Percentiles rank a stretch among this genome's conserved stretches.
These are phyloP conservation scores for Aureobasidium sp. DNA, from an alignment of 2,329 filamentous ascomycete species.

Conservation along the genomic window DNA sequence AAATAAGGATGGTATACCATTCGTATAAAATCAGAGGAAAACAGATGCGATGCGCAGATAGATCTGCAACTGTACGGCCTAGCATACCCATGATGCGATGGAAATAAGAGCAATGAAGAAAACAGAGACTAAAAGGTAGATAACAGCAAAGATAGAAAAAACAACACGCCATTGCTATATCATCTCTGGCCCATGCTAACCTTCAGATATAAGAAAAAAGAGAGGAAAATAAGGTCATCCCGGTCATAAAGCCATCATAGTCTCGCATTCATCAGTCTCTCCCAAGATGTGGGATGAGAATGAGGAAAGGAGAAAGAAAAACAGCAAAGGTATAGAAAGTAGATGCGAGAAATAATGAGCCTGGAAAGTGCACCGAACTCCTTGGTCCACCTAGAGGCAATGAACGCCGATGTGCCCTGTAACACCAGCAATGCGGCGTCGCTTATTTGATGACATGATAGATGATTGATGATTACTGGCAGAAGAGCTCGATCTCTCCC, in stretches of 20 bases:
- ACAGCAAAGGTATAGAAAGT: conserved; percentile 13
- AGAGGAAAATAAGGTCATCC: conserved; percentile 9
- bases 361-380: conserved; percentile 10
- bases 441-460: not conserved
- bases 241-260: conserved; percentile 15
- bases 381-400: not conserved
- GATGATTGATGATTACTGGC: conserved; percentile 42
- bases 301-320: conserved; percentile 3
- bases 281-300: not conserved
- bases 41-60: not conserved
- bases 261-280: not conserved
- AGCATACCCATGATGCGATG: not conserved
- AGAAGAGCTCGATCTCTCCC: conserved; percentile 86
- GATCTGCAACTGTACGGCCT: not conserved
- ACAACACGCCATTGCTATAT: conserved; percentile 14
- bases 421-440: conserved; percentile 5
- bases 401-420: not conserved
- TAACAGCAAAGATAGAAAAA: conserved; percentile 12
- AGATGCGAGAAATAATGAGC: conserved; percentile 9
- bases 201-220: conserved; percentile 7
- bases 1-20: not conserved
- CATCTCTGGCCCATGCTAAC: conserved; percentile 13
- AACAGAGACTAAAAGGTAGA: conserved; percentile 13
- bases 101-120: not conserved
- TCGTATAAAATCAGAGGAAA: not conserved